These are phyloP conservation scores for Ogataea degrootiae DNA, from an alignment of 805 yeast species.

Conservation along the genomic window DNA sequence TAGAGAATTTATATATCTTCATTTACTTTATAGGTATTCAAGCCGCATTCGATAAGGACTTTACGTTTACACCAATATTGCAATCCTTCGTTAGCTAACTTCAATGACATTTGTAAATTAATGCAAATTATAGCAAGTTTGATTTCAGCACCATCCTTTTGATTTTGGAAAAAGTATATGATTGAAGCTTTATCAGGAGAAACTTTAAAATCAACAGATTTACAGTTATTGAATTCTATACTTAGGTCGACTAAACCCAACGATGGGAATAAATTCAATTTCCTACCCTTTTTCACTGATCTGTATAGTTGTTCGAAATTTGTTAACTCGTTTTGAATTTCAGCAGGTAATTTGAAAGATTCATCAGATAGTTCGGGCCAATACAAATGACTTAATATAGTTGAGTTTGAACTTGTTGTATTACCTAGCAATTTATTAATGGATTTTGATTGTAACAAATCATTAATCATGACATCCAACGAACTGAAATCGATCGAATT, in stretches of 20 bases:
- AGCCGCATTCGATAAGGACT: slow-evolving; percentile 41
- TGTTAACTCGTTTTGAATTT: slow-evolving; percentile 37
- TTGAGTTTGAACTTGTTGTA: slow-evolving; percentile 39
- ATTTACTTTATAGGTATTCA: slow-evolving; percentile 35
- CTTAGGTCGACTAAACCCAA: slow-evolving; percentile 61
- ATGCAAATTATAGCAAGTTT: slow-evolving; percentile 31
- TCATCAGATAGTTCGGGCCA: slow-evolving; percentile 65
- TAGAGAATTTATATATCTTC: slow-evolving; percentile 26
- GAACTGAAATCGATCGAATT: slow-evolving; percentile 53
- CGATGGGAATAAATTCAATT: slow-evolving; percentile 50
- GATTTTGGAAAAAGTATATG: slow-evolving; percentile 26
- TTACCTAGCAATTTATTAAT: slow-evolving; percentile 35
- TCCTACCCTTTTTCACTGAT: slow-evolving; percentile 49
- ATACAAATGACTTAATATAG: slow-evolving; percentile 68
- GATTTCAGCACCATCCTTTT: slow-evolving; percentile 18
- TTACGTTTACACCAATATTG: slow-evolving; percentile 62
- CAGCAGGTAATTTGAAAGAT: slow-evolving; percentile 44
- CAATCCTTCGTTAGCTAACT: slow-evolving; percentile 36
- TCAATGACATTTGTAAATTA: slow-evolving; percentile 38
- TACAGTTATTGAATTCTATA: slow-evolving; percentile 45
- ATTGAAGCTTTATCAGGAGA: slow-evolving; percentile 69
- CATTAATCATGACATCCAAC: slow-evolving; percentile 81
- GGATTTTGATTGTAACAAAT: slow-evolving; percentile 52
- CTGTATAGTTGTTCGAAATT: slow-evolving; percentile 39
- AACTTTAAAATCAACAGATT: slow-evolving; percentile 38